Evolutionary conservation across 2,329 filamentous ascomycete genomes (phyloP), one percentile per base, ranked within the genome.

Genomic region (Phaeosphaeriaceae sp.): DNA sequence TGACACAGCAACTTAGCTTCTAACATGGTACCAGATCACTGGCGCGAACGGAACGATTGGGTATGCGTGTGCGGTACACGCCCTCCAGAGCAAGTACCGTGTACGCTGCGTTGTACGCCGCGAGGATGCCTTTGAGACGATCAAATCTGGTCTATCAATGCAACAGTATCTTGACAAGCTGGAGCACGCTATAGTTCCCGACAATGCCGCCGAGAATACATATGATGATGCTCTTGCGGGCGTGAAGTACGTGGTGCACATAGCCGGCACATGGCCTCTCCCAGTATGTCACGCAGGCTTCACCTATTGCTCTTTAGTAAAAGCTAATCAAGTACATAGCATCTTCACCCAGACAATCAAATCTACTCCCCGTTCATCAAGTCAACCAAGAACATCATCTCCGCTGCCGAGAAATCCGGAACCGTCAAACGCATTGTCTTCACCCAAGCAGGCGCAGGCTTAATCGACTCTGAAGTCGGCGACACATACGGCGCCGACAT

Each of bases 31-130:
- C 2, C 48, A 76, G 74, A 71, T 76, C 13, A 76, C 74, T 3
- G 74, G 74, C 31, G 70, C 71, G 36, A 76, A 76, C 49, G 73
- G 74, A 40, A 74, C 71, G 4, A 76, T 76, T 24, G 74, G 74
- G 13, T 76, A 75, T 48, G 67, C 67, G 11, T 72, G 65, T 44
- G 62, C 67, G 4, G 49, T 72, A 1, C 62, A 74, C 45, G 73
- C 73, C 6, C 56, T 76, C 1, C 59, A 62, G 3, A 60, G 20
- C 2, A 70, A 70, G 15, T 75, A 75, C 50, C 68, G 68, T 10
- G 74, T 76, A 9, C 73, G 73, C 15, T 76, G 73, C 54, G 62
- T 76, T 33, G 67, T 76, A 1, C 71, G 74, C 9, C 66, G 69
- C 15, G 53, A 68, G 54, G 60, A 63, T n/a, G 72, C 70, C 2